A percentile compares a stretch with the other conserved stretches of the same genome.
phyloP scores from a whole-genome alignment of 306 rosid genomes.

The Gynostemma pentaphyllum region DNA sequence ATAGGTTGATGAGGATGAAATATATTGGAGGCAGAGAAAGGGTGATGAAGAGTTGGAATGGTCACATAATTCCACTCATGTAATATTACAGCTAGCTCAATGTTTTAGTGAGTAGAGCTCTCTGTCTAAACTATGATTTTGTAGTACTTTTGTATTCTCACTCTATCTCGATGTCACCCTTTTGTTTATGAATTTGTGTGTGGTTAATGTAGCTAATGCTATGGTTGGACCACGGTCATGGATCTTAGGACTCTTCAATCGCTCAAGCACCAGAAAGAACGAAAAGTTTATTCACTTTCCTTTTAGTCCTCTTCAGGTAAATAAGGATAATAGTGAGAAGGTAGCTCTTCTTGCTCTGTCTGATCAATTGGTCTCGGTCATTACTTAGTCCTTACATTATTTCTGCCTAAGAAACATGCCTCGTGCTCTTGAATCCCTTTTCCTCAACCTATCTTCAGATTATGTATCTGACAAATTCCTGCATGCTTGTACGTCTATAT shows the following conservation, averaged over 20 bases:
- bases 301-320: constrained; percentile 68
- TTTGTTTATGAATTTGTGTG: constrained; percentile 18
- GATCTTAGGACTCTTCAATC: constrained; percentile 73
- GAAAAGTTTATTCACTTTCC: constrained; percentile 43
- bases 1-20: constrained; percentile 85
- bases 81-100: constrained; percentile 66
- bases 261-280: constrained; percentile 30
- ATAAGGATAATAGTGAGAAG: not conserved
- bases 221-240: constrained; percentile 94
- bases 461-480: not conserved
- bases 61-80: constrained; percentile 64
- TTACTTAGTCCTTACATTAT: not conserved
- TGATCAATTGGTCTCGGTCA: not conserved
- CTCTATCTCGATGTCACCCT: constrained; percentile 7
- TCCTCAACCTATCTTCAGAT: not conserved
- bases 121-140: constrained; percentile 4
- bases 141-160: constrained; percentile 1
- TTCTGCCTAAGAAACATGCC: not conserved
- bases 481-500: not conserved
- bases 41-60: constrained; percentile 59
- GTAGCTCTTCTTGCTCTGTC: not conserved
- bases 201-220: constrained; percentile 66
- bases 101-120: constrained; percentile 60
- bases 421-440: not conserved
- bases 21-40: constrained; percentile 55